Evolutionary conservation across 345 rosid species (phyloP), one percentile per base, ranked within the genome.

Genomic region (Clausena lansium): DNA sequence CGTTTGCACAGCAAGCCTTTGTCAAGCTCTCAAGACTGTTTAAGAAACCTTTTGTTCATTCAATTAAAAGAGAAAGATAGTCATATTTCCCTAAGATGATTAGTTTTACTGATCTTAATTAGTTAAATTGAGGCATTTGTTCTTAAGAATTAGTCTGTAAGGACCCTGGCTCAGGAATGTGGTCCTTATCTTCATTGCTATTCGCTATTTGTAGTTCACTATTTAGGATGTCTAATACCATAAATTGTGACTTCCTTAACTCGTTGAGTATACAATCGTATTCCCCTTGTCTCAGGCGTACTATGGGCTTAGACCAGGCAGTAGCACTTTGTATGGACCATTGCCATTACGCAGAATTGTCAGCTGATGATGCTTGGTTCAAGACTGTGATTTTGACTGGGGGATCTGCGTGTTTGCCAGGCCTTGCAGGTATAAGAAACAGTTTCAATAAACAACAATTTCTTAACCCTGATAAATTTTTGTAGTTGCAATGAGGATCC

Each of bases 261-360:
- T 32, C 14, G 30, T 45, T 39, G 52, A 71, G 71, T 30, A 81
- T 28, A 70, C 22, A 50, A 19, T 68, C 5, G 27, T 75, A 24
- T 79, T 50, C 76, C 45, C 64, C 65, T 63, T 77, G 74, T 68
- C 39, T 22, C 86, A 93, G 99, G 85, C 86, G 74, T 32, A 84
- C 93, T 17, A 95, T 95, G 99, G 88, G 96, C 77, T 88, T 95
- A 86, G 92, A 88, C 61, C 96, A 95, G 82, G 99, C 96, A 17
- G 89, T 95, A 61, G 87, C 94, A 64, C 98, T 91, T 36, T 93
- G 99, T 85, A 95, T 95, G 91, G 97, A 95, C 73, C 98, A 95
- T 83, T 93, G 98, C 79, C 87, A 90, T 78, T 84, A 84, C 60
- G 92, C 96, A 1, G 93, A 88, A 76, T 85, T 95, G 62, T 60